Percentiles rank a stretch among this genome's conserved stretches.
Evolutionary conservation across 1,139 yeast species (phyloP).

Genomic region (Yamadazyma membranifaciens): DNA sequence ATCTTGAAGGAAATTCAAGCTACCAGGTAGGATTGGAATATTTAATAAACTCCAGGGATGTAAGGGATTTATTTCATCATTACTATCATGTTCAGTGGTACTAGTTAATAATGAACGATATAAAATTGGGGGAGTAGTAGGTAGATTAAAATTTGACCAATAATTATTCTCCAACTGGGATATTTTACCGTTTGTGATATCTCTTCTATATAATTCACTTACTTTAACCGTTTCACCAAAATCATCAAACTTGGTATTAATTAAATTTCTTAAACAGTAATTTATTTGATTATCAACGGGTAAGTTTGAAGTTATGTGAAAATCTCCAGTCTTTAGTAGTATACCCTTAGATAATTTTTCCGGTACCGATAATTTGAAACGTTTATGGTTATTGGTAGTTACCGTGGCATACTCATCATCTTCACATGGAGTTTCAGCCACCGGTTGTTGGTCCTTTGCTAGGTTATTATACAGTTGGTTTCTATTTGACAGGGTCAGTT

Average conservation of each 20-base stretch:
- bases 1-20: not conserved
- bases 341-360: conserved; percentile 50
- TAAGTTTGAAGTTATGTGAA: not conserved
- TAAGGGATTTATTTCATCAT: conserved; percentile 13
- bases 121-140: not conserved
- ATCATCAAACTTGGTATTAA: conserved; percentile 3
- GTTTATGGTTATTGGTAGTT: conserved; percentile 15
- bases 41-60: conserved; percentile 75
- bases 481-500: too few species aligned
- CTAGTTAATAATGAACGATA: not conserved
- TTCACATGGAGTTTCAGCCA: too few species aligned
- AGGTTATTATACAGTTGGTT: too few species aligned
- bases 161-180: not conserved
- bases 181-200: not conserved
- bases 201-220: not conserved
- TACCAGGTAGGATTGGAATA: conserved; percentile 50
- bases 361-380: conserved; percentile 45
- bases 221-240: not conserved
- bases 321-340: conserved; percentile 26
- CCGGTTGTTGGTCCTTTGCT: too few species aligned
- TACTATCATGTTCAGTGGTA: too few species aligned
- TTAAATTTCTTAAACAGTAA: conserved; percentile 4
- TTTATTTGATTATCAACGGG: conserved; percentile 5
- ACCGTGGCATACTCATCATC: too few species aligned
- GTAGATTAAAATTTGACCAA: not conserved